Conservation (phyloP, 768 basidiomycete genomes). For the Termitomyces sp. region DNA sequence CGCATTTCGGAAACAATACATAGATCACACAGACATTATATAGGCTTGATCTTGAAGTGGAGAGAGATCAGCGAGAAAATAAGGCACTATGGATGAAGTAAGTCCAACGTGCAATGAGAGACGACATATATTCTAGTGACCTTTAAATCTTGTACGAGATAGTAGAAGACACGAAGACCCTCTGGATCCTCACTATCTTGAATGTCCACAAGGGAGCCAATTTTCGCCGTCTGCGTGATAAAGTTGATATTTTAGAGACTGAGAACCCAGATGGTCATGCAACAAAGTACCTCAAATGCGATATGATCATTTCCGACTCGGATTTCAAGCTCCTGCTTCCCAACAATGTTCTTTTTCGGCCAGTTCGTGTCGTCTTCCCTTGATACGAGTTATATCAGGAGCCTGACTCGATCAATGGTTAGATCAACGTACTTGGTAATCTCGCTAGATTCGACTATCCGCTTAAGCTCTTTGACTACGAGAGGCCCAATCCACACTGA, state of each 20-base stretch:
- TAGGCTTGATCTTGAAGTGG: slow-evolving; percentile 99
- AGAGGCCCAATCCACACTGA: slow-evolving; percentile 93
- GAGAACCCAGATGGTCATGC: neutral
- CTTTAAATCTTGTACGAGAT: slow-evolving; percentile 96
- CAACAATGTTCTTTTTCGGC: slow-evolving; percentile 99
- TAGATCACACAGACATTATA: slow-evolving; percentile 36
- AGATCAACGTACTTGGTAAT: slow-evolving; percentile 73
- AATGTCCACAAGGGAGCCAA: slow-evolving; percentile 94
- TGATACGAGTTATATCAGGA: slow-evolving; percentile 5
- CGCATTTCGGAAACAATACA: slow-evolving; percentile 1
- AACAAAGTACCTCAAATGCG: slow-evolving; percentile 73
- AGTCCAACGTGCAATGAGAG: neutral
- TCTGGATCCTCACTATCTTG: slow-evolving; percentile 97
- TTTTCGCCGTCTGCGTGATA: slow-evolving; percentile 82
- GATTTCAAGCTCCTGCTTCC: slow-evolving; percentile 97
- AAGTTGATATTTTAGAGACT: neutral
- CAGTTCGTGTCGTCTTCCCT: slow-evolving; percentile 98
- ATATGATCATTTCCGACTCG: slow-evolving; percentile 93
- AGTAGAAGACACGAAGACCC: slow-evolving; percentile 96
- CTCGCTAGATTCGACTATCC: slow-evolving; percentile 89
- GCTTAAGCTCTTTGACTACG: slow-evolving; percentile 90
- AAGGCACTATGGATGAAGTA: slow-evolving; percentile 59
- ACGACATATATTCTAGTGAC: slow-evolving; percentile 30
- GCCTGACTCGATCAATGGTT: neutral
- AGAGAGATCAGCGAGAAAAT: slow-evolving; percentile 98